A percentile compares a stretch with the other conserved stretches of the same genome.
phyloP scores from a whole-genome alignment of 129 eudicot species.

The Solidago caesia region DNA sequence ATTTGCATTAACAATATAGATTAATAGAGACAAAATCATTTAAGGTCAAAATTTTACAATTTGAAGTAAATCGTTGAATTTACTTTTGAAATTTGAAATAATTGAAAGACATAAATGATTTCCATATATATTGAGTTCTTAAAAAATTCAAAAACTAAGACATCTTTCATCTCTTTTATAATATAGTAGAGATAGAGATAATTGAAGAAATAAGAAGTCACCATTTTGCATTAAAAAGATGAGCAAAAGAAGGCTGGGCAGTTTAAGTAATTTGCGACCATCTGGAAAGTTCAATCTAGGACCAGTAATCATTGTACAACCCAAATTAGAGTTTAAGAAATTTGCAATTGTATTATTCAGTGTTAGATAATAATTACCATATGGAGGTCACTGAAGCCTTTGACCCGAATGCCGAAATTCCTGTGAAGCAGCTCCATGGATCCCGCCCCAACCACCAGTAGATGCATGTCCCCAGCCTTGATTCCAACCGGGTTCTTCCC shows the following conservation, averaged over 20 bases:
- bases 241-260: not conserved
- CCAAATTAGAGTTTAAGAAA: not conserved
- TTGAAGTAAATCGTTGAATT: too few species aligned
- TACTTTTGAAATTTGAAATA: too few species aligned
- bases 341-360: not conserved
- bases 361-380: slow-evolving; percentile 22
- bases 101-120: too few species aligned
- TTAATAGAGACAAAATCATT: too few species aligned
- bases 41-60: too few species aligned
- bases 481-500: slow-evolving; percentile 25
- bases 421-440: slow-evolving; percentile 9
- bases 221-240: not conserved
- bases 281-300: not conserved
- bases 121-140: too few species aligned
- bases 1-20: too few species aligned
- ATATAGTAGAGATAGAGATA: too few species aligned
- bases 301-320: not conserved
- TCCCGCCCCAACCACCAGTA: slow-evolving; percentile 3
- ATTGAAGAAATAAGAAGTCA: too few species aligned
- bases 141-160: too few species aligned
- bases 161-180: too few species aligned
- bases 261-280: not conserved
- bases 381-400: slow-evolving; percentile 24
- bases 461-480: slow-evolving; percentile 10
- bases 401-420: slow-evolving; percentile 30